Evolutionary conservation across 2,329 filamentous ascomycete species (phyloP).

Genomic region (Ceratocystiopsis minuta): DNA sequence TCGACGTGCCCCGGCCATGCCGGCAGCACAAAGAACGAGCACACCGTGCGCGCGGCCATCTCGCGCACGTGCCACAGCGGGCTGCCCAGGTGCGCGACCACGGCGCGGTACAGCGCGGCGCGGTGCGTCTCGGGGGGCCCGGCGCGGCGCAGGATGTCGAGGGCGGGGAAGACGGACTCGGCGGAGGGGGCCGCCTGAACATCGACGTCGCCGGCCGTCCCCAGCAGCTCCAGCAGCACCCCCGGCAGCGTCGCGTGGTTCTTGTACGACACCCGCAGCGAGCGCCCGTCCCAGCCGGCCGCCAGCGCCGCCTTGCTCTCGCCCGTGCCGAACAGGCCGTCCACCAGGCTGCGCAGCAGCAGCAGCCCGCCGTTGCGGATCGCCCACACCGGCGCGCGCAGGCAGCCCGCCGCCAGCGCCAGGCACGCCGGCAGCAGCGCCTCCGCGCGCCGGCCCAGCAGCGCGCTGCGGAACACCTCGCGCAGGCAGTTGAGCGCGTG

Average conservation of each 20-base stretch:
- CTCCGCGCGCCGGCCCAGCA: constrained; percentile 55
- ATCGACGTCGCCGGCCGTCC: constrained; percentile 14
- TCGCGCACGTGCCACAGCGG: constrained; percentile 67
- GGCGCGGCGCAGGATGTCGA: constrained; percentile 63
- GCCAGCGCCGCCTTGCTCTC: constrained; percentile 48
- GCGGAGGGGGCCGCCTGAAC: constrained; percentile 25
- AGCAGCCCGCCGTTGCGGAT: constrained; percentile 87
- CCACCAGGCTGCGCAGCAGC: constrained; percentile 70
- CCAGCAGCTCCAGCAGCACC: constrained; percentile 45
- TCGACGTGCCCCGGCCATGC: constrained; percentile 28
- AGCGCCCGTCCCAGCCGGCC: constrained; percentile 44
- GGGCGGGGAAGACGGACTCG: constrained; percentile 63
- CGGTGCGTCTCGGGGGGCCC: constrained; percentile 42
- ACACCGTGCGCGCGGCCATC: constrained; percentile 58
- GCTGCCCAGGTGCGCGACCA: constrained; percentile 46
- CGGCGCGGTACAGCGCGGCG: constrained; percentile 35
- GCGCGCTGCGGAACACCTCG: constrained; percentile 74
- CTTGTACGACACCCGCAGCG: constrained; percentile 49
- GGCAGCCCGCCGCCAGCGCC: constrained; percentile 58
- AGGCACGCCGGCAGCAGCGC: constrained; percentile 55
- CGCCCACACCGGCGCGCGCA: constrained; percentile 79
- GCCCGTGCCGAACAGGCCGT: constrained; percentile 57
- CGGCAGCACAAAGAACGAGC: constrained; percentile 38
- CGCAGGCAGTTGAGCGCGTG: constrained; percentile 90
- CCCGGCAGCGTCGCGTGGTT: constrained; percentile 47